Conservation (phyloP, 805 yeast genomes). For the Cyberlindnera nakhonratchasimensis region DNA sequence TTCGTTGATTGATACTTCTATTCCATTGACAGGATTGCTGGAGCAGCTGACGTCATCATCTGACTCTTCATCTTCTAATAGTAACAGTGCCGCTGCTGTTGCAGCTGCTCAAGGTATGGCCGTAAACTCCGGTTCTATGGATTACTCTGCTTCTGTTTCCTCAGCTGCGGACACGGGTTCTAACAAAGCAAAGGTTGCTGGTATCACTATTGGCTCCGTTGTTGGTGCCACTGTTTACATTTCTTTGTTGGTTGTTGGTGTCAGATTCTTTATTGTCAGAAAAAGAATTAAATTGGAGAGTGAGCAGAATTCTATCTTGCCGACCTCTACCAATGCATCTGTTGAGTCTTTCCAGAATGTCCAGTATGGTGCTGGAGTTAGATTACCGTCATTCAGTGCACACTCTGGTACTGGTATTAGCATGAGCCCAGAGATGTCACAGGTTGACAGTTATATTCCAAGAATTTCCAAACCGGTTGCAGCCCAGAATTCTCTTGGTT, state of each 20-base stretch:
- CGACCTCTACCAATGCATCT: constrained; percentile 15
- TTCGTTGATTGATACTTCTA: constrained; percentile 65
- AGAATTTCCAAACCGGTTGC: constrained; percentile 67
- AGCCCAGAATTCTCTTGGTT: constrained; percentile 68
- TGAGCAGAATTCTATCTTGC: constrained; percentile 17
- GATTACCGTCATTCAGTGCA: constrained; percentile 10
- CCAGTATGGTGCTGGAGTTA: constrained; percentile 25
- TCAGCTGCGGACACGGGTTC: background rate
- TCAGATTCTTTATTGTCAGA: constrained; percentile 43
- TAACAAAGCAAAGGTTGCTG: constrained; percentile 51
- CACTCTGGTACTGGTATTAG: background rate
- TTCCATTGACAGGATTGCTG: constrained; percentile 50
- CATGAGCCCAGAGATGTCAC: constrained; percentile 22
- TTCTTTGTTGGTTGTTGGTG: constrained; percentile 52
- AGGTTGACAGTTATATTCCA: constrained; percentile 34
- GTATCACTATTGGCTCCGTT: constrained; percentile 79
- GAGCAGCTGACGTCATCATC: constrained; percentile 10
- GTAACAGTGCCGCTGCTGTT: constrained; percentile 4
- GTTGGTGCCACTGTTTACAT: constrained; percentile 71
- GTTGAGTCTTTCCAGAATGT: constrained; percentile 19
- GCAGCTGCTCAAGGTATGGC: constrained; percentile 14
- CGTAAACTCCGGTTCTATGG: constrained; percentile 30
- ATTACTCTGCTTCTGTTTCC: constrained; percentile 27
- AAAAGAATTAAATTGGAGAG: constrained; percentile 20
- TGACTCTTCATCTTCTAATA: constrained; percentile 17